Conservation (phyloP, 768 basidiomycete species). For the Mycena floridula region DNA sequence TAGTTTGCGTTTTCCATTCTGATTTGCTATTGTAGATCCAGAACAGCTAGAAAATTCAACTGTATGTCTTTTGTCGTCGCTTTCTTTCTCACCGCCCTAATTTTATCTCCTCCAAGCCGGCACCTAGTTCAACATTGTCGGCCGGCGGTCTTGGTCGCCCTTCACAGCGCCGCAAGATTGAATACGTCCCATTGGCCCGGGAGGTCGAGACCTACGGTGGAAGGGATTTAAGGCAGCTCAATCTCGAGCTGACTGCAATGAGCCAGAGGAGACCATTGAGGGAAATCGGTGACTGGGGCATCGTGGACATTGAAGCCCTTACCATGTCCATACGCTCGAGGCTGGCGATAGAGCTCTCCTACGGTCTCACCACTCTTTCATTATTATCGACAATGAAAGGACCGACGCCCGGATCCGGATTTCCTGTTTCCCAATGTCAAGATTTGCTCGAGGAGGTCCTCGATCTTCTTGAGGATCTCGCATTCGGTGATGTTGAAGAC, state of each 20-base stretch:
- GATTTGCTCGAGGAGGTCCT: conserved; percentile 85
- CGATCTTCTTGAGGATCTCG: conserved; percentile 79
- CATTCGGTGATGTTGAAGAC: conserved; percentile 51
- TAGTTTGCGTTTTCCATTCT: background rate
- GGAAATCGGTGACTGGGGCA: conserved; percentile 81
- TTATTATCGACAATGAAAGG: conserved; percentile 76
- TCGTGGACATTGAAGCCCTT: conserved; percentile 86
- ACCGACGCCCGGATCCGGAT: conserved; percentile 56
- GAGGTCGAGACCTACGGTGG: conserved; percentile 76
- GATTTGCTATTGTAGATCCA: background rate
- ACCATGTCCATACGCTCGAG: conserved; percentile 90
- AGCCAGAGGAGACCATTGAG: conserved; percentile 55
- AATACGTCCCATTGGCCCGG: conserved; percentile 78
- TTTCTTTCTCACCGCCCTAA: conserved; percentile 5
- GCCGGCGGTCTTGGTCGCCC: too few species aligned
- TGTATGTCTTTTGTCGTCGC: conserved; percentile 4
- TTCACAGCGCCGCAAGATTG: conserved; percentile 80
- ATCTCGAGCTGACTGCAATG: conserved; percentile 49
- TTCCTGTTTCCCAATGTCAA: conserved; percentile 67
- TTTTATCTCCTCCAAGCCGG: background rate
- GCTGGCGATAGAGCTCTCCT: conserved; percentile 78
- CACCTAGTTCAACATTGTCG: conserved; percentile 28
- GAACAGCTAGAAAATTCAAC: conserved; percentile 2
- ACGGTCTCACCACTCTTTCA: conserved; percentile 82
- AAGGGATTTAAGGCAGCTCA: conserved; percentile 65